These are phyloP conservation scores for Ensete ventricosum DNA, from an alignment of 176 grass and related monocot genomes.

Conservation along the genomic window DNA sequence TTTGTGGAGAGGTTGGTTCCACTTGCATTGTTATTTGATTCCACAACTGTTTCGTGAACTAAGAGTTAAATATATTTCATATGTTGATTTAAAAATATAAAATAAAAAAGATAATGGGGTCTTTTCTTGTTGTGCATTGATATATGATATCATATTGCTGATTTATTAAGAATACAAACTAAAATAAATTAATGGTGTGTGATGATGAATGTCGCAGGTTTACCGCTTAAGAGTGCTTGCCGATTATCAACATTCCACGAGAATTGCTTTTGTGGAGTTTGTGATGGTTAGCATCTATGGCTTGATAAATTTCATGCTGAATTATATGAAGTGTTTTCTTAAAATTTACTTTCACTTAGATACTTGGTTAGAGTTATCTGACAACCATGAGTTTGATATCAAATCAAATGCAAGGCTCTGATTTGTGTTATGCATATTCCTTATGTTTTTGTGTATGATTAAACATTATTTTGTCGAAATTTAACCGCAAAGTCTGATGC, in stretches of 20 bases:
- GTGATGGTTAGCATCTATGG: slow-evolving; percentile 56
- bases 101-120: neutral
- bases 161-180: too few relatives aligned
- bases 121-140: too few relatives aligned
- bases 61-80: neutral
- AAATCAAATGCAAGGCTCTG: neutral
- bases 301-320: neutral
- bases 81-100: neutral
- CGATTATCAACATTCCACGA: slow-evolving; percentile 87
- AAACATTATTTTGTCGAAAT: neutral
- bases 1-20: slow-evolving; percentile 72
- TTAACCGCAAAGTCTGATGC: neutral
- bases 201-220: slow-evolving; percentile 37
- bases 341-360: neutral
- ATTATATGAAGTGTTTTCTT: neutral
- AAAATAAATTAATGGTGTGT: too few relatives aligned
- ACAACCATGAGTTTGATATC: too few relatives aligned
- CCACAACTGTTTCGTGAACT: neutral
- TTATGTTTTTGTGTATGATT: neutral
- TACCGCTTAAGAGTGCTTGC: slow-evolving; percentile 89
- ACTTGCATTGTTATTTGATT: slow-evolving; percentile 7
- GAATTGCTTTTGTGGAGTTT: slow-evolving; percentile 99
- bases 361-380: neutral
- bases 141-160: too few relatives aligned
- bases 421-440: neutral